Evolutionary conservation across 139 green algal genomes (phyloP), one percentile per base, ranked within the genome.

Genomic region (Nannochloris sp.): DNA sequence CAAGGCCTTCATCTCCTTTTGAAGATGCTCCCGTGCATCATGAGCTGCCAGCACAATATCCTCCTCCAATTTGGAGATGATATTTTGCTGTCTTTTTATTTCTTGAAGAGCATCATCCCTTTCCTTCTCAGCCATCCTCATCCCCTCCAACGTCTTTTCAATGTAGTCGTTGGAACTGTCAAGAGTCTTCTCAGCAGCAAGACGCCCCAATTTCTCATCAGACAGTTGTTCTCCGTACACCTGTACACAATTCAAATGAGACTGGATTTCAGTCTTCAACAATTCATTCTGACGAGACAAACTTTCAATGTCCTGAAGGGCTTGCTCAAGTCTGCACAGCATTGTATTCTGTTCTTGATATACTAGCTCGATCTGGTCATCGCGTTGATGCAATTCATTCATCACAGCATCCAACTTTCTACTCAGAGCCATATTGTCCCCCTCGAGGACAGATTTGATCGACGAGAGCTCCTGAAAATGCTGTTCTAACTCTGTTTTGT

Each of bases 11-110:
- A 73, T 51, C 59, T 76, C 66, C 12, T 61, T 61, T 33, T 76
- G 69, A 23, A 73, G 30, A 43, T 55, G 36, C 3, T 76, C 69
- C 31, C 68, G 69, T 45, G 66, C 69, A 30, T 76, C 69, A 56
- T 70, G 59, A 31, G 57, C 13, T 26, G 69, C 69, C 53, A 69
- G 37, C 57, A 59, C 36, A 20, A 44, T 56, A 23, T 64, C 58
- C 20, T 49, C 12, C 23, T 64, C 58, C 5, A 64, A 25, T 17
- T 59, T 31, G 0, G n/a, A 17, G 4, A 64, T 49, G 9, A 57
- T 11, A 1, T 44, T 30, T 9, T 61, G 16, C 28, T 13, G 28
- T 44, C 16, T 25, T 9, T 36, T 31, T 20, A 37, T 16, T 14
- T 14, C 16, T 29, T 23, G 5, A 2, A 20, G 23, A 28, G 48